Evolutionary conservation across 768 basidiomycete species (phyloP).

Genomic region (Tylopilus subfusipes): DNA sequence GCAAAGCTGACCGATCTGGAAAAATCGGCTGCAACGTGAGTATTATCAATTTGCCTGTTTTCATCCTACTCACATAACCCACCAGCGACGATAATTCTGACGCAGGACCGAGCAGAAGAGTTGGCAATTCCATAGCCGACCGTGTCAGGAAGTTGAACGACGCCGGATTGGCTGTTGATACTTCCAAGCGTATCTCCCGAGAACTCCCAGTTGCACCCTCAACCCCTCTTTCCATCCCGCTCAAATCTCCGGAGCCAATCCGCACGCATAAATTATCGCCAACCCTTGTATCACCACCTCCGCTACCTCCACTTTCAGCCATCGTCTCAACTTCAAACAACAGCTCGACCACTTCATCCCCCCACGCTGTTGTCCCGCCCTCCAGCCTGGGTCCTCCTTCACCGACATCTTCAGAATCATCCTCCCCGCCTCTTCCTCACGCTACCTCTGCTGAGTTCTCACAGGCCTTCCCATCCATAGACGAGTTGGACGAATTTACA

Average conservation of each 20-base stretch:
- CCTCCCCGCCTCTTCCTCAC: slow-evolving; percentile 48
- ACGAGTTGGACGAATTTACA: slow-evolving; percentile 62
- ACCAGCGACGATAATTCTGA: slow-evolving; percentile 15
- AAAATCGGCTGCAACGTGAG: slow-evolving; percentile 33
- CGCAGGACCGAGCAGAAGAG: slow-evolving; percentile 39
- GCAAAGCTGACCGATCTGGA: slow-evolving; percentile 45
- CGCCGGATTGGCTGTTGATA: slow-evolving; percentile 61
- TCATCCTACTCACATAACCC: slow-evolving; percentile 8
- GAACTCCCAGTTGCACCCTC: slow-evolving; percentile 43
- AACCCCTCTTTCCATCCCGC: slow-evolving; percentile 19
- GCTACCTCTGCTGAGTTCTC: slow-evolving; percentile 54
- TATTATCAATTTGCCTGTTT: slow-evolving; percentile 7
- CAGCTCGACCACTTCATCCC: slow-evolving; percentile 40
- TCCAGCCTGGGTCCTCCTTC: slow-evolving; percentile 76
- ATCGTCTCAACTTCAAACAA: slow-evolving; percentile 22
- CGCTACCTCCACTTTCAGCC: slow-evolving; percentile 16
- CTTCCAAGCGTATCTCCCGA: slow-evolving; percentile 56
- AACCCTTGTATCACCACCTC: slow-evolving; percentile 29
- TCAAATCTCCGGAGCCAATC: slow-evolving; percentile 30
- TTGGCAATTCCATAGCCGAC: slow-evolving; percentile 76
- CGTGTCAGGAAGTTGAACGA: slow-evolving; percentile 72
- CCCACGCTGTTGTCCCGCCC: slow-evolving; percentile 66
- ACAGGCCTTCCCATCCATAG: slow-evolving; percentile 71
- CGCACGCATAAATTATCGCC: slow-evolving; percentile 41
- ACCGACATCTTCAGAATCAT: slow-evolving; percentile 65